Evolutionary conservation across 1,284 basidiomycete species (phyloP), one percentile per base, ranked within the genome.

Genomic region (Ustilago tritici): DNA sequence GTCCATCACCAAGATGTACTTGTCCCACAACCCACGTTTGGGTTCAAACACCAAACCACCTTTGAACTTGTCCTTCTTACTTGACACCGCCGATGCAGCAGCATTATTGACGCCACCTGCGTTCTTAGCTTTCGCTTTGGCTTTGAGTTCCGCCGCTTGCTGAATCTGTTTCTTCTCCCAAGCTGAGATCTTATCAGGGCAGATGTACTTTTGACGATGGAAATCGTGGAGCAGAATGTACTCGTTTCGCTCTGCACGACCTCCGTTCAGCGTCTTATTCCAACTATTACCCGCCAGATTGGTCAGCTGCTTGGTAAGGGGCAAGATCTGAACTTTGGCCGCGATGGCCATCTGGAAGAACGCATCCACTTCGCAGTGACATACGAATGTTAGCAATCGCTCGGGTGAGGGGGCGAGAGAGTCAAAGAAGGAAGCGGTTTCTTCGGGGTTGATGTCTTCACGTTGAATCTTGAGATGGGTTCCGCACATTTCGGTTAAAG

Each of bases 171-270:
- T 84, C 76, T 80, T 84, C 78, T 77, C 84, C 83, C 86, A 94
- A 46, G 93, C 93, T 86, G 90, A 93, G 2, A 90, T 89, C 87
- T 98, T 99, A 89, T 99, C 96, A 0, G 97, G 97, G 80, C 94
- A 95, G 75, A 99, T 91, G 85, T 95, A 98, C 87, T 98, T 98
- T 59, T 96, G 90, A 9, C 92, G 91, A 86, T 99, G 95, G 88
- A 99, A 99, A 85, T 98, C 95, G 87, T 99, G 97, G 19, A 99
- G 89, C 70, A 99, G 88, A 90, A 99, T 99, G 89, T 96, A 99
- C 87, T 99, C 97, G 87, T 99, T 99, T 41, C 97, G 93, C 85
- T 98, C 95, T 0, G 97, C 95, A 73, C 97, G 94, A 79, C 96
- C 96, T 35, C 84, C 84, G 57, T 83, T 84, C 53, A 86, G 78